Evolutionary conservation across 495 filamentous ascomycete species (phyloP), one percentile per base, ranked within the genome.

Genomic region (Penicillium pancosmium): DNA sequence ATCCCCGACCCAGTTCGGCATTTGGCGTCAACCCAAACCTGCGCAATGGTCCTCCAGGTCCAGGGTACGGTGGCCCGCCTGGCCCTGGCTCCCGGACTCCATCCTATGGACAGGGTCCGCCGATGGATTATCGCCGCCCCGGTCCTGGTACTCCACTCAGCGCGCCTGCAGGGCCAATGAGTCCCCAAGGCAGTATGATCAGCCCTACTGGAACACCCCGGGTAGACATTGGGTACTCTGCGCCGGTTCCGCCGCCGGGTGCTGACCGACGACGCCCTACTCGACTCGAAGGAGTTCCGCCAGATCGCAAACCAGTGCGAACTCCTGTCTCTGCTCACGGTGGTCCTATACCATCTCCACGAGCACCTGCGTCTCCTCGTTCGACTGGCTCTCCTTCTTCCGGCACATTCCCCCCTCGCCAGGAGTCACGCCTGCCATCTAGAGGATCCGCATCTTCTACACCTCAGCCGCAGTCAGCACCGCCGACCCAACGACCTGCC

Each of bases 11-110:
- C 11, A 80, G 77, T 50, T 89, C 87, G 57, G 86, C 88, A 12
- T 88, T 88, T 68, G 86, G 87, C 15, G 86, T 90, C 65, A 84
- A 78, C 49, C 79, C 73, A 16, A 78, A 75, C 57, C 71, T 80
- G 50, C 80, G 82, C n/a, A 77, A 78, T 58, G 77, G 53, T 8
- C 60, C 65, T 19, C 52, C 55, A 5, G 63, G 60, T 19, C 52
- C 55, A 5, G 63, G 60, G 27, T 70, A 74, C 38, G 71, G 66
- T 46, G 65, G 67, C 13, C 61, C 63, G 6, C 55, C 63, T 41
- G 75, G 65, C 12, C 63, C 57, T 40, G 62, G 54, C 6, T 15
- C 57, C 25, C 46, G 58, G n/a, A 12, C 36, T 40, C 11, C 53
- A 12, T 47, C 70, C 10, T 54, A 57, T 25, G 70, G 58, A 5